These are phyloP conservation scores for Medicago arabica DNA, from an alignment of 306 rosid species.

Conservation along the genomic window DNA sequence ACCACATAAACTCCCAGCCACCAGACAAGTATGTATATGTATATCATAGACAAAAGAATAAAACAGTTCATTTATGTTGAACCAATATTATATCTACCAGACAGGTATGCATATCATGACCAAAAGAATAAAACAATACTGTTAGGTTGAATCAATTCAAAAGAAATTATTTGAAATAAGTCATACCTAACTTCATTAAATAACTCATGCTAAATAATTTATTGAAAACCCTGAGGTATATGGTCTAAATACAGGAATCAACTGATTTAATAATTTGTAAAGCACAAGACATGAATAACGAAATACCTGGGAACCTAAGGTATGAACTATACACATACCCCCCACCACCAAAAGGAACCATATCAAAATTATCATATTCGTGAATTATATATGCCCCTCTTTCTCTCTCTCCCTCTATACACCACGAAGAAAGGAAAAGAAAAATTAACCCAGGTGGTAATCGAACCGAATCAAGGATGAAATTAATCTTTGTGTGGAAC, in stretches of 20 bases:
- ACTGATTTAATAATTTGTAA: conserved; percentile 50
- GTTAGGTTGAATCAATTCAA: conserved; percentile 1
- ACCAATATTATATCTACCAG: conserved; percentile 1
- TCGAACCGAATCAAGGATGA: conserved; percentile 38
- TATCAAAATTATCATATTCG: conserved; percentile 56
- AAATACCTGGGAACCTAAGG: conserved; percentile 54
- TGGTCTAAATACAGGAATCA: conserved; percentile 61
- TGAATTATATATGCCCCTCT: conserved; percentile 51
- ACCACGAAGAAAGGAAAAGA: conserved; percentile 39
- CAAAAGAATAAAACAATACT: conserved; percentile 1
- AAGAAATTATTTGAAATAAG: conserved; percentile 24
- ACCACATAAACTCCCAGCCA: conserved; percentile 5
- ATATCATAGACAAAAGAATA: conserved; percentile 4
- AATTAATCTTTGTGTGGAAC: conserved; percentile 11
- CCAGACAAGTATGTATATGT: not conserved
- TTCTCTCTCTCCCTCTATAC: conserved; percentile 53
- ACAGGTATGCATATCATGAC: conserved; percentile 15
- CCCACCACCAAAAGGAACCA: conserved; percentile 50
- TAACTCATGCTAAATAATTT: conserved; percentile 51
- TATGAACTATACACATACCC: conserved; percentile 80
- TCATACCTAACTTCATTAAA: conserved; percentile 35
- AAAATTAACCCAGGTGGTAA: conserved; percentile 50
- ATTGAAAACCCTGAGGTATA: conserved; percentile 63
- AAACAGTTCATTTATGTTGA: conserved; percentile 3
- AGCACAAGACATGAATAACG: conserved; percentile 59